phyloP scores from a whole-genome alignment of 2,329 filamentous ascomycete genomes.

The Cucurbitaria berberidis region DNA sequence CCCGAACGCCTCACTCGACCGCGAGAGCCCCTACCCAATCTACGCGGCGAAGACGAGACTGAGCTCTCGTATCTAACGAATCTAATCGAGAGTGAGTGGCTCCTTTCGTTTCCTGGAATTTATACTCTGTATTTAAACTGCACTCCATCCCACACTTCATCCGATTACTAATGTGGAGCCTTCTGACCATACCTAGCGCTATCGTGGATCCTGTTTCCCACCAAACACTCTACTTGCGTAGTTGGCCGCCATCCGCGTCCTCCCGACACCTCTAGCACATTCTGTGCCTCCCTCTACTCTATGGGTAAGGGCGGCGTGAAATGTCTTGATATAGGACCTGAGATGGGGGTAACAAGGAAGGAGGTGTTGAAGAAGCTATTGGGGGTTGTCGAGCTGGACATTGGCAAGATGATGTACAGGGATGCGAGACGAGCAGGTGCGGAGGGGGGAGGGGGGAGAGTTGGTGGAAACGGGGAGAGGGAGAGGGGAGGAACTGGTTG shows the following conservation, averaged over 20 bases:
- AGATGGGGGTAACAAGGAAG: constrained; percentile 15
- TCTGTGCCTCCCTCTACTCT: constrained; percentile 23
- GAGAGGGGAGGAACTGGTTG: not conserved
- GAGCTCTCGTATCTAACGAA: constrained; percentile 17
- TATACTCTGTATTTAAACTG: too few relatives aligned
- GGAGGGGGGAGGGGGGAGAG: not conserved
- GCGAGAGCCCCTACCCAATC: constrained; percentile 11
- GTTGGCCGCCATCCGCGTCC: constrained; percentile 19
- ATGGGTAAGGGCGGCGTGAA: constrained; percentile 15
- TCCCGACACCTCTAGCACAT: constrained; percentile 1
- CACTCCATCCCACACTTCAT: not conserved
- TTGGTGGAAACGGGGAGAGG: not conserved
- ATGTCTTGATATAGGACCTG: constrained; percentile 23
- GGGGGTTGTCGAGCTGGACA: constrained; percentile 14
- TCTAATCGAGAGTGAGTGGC: constrained; percentile 23
- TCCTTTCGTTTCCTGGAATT: too few relatives aligned
- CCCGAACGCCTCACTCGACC: constrained; percentile 1
- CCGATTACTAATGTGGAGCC: not conserved
- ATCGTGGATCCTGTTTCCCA: constrained; percentile 18
- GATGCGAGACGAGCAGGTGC: not conserved
- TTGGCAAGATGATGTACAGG: constrained; percentile 12
- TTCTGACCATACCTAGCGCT: constrained; percentile 2
- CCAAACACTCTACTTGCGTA: constrained; percentile 15
- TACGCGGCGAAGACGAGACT: constrained; percentile 29
- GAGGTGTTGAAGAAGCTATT: constrained; percentile 20